Evolutionary conservation across 192 early-diverging fungal species (phyloP).

Genomic region (Glomus cerebriforme): DNA sequence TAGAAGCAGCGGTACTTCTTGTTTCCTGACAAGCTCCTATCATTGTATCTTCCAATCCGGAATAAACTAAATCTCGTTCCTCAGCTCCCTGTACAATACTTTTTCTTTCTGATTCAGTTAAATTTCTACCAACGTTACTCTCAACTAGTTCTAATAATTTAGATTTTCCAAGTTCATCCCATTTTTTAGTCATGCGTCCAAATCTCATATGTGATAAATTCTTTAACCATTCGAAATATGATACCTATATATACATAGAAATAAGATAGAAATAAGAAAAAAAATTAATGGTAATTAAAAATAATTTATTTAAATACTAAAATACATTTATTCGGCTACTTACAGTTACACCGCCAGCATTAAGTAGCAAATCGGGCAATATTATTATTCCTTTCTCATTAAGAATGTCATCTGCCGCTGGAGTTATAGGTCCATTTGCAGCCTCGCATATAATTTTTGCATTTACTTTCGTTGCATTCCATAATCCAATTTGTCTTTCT

Average conservation of each 20-base stretch:
- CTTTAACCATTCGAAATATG: slow-evolving; percentile 75
- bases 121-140: slow-evolving; percentile 69
- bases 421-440: slow-evolving; percentile 81
- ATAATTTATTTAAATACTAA: background rate
- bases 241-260: background rate
- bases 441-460: slow-evolving; percentile 84
- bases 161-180: slow-evolving; percentile 76
- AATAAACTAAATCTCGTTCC: slow-evolving; percentile 83
- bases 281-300: background rate
- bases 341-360: slow-evolving; percentile 84
- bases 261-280: too few relatives aligned
- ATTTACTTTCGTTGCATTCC: slow-evolving; percentile 71
- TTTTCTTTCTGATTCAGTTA: slow-evolving; percentile 73
- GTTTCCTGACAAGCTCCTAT: slow-evolving; percentile 77
- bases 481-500: slow-evolving; percentile 75
- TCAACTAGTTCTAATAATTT: slow-evolving; percentile 73
- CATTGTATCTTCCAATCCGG: slow-evolving; percentile 87
- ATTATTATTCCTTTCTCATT: slow-evolving; percentile 61
- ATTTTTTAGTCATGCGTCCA: slow-evolving; percentile 82
- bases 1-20: slow-evolving; percentile 60
- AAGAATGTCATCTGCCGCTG: slow-evolving; percentile 69
- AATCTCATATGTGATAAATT: slow-evolving; percentile 83
- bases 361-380: slow-evolving; percentile 76
- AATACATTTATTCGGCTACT: slow-evolving; percentile 55
- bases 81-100: slow-evolving; percentile 80